Evolutionary conservation across 2,329 filamentous ascomycete species (phyloP), one percentile per base, ranked within the genome.

Genomic region (Hypoxylon sp.): DNA sequence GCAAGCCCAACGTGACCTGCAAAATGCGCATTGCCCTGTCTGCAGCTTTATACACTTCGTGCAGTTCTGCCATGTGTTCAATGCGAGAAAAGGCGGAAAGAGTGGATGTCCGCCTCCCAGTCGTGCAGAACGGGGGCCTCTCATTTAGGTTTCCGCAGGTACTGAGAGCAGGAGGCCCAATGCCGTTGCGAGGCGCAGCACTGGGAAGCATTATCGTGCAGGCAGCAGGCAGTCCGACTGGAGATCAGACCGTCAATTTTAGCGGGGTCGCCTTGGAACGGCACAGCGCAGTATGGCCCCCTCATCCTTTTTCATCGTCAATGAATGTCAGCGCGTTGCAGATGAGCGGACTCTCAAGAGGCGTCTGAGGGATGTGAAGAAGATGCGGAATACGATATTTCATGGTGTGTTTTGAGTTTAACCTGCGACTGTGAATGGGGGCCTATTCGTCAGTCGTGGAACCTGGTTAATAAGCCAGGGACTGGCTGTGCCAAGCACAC

Each of bases 181-280:
- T 34, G 54, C 16, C 34, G 56, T 51, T 27, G 39, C 48, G 61
- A 51, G 59, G 48, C 62, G 25, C 54, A 48, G 60, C 47, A 34
- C 39, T 56, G 48, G 56, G 25, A 48, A 48, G 60, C 47, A 34
- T 46, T 56, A 32, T 67, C 37, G 61, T 64, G 61, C 60, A 64
- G 60, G 46, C 64, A 61, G 46, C 39, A 61, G 51, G 61, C 41
- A 46, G 41, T 29, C 45, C 27, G 45, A 62, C 59, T 53, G 41
- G 30, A 58, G 39, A 48, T 57, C 47, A 58, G 51, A 32, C 52
- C 29, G 56, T 46, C 41, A 46, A 53, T 62, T 58, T 58, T 41
- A 54, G 59, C 59, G 58, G 56, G 58, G 32, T 29, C 29, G 58
- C 14, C 43, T 37, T 45, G 29, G 48, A 43, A 59, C n/a, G 34